phyloP scores from a whole-genome alignment of 1,284 basidiomycete species.

The Schizophyllum commune region DNA sequence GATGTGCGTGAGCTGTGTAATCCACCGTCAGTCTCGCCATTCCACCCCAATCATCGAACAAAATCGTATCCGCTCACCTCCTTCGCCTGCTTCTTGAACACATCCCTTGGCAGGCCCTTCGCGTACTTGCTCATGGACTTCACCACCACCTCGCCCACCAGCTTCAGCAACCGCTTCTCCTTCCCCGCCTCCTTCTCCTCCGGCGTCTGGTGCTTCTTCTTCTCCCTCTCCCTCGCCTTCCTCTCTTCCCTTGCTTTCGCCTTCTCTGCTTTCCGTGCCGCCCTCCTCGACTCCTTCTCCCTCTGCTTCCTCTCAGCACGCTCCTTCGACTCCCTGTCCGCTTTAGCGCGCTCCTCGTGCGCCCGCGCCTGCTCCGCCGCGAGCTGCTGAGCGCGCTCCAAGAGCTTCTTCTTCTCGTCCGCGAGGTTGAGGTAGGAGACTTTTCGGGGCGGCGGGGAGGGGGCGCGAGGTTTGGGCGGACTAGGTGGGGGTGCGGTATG shows the following conservation, averaged over 20 bases:
- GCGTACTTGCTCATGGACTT: conserved; percentile 87
- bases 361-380: conserved; percentile 37
- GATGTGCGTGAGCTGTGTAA: conserved; percentile 59
- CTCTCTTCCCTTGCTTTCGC: conserved; percentile 23
- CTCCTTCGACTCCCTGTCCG: conserved; percentile 33
- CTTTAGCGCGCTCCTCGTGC: conserved; percentile 25
- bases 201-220: conserved; percentile 34
- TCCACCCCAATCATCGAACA: not conserved
- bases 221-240: conserved; percentile 29
- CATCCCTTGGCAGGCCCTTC: conserved; percentile 72
- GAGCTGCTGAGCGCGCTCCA: conserved; percentile 38
- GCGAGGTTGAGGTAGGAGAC: not conserved
- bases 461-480: not conserved
- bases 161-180: conserved; percentile 77
- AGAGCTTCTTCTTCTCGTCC: conserved; percentile 21
- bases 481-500: not conserved
- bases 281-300: conserved; percentile 22
- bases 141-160: conserved; percentile 88
- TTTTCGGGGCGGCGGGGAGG: not conserved
- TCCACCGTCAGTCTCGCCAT: not conserved
- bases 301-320: conserved; percentile 22
- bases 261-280: conserved; percentile 20
- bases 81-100: conserved; percentile 93
- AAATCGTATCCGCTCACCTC: conserved; percentile 51
- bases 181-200: conserved; percentile 63